Base-by-base conservation (phyloP, 306 rosid species). In the Carpinus viminea region DNA sequence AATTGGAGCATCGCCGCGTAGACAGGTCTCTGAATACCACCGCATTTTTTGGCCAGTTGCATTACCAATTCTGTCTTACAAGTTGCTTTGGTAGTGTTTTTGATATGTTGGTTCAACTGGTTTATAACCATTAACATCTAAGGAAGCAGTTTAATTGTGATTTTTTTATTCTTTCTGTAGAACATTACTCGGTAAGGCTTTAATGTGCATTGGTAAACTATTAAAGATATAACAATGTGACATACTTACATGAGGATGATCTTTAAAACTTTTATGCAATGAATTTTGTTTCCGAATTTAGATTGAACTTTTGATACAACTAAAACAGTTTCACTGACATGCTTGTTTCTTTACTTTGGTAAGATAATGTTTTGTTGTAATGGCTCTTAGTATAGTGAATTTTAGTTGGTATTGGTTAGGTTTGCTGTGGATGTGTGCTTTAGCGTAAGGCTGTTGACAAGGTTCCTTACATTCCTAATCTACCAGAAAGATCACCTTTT, bases 1-100 rank as follows among this genome's bases (percentile, higher is more conserved):
- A 96, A 43, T 85, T 90, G 88, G 97, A 96, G 87, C 98, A 88
- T 75, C 98, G 90, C 0, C 48, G 85, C 8, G 81, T 93, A 54
- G 97, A 91, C 87, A 91, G 99, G 99, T 96, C 36, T 16, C 79
- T 66, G 34, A 48, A 48, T 12, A 24, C 6, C 62, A 41, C 34
- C 82, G 73, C 66, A 70, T 79, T 88, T 34, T 68, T 8, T 50
- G 48, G 55, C 5, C 52, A 1, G 18, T 56, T 72, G 47, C 47
- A 47, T n/a, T 47, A 46, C 61, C 21, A 8, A 5, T 48, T 68
- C 24, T 50, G 51, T 6, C 52, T n/a, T 18, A 31, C 57, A 64
- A 64, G n/a, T 53, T 66, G 43, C 61, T 54, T 54, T 74, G 52
- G 24, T 26, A 20, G 15, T 47, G 9, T 18, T 52, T 15, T 34